Conservation (phyloP, 768 basidiomycete species). For the Tubosaeta brunneosetosa region DNA sequence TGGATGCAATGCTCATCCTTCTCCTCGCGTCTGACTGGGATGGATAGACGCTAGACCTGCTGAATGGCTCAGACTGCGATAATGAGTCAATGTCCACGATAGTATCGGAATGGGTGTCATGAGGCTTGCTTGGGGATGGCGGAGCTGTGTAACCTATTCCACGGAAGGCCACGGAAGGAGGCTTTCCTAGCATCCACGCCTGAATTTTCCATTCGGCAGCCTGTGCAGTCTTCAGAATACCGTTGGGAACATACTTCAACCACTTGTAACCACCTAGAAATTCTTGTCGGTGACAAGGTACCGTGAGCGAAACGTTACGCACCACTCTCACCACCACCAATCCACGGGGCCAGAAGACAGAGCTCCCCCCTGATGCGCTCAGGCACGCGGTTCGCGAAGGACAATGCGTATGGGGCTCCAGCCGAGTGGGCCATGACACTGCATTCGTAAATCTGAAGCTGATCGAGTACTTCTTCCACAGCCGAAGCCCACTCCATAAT, state of each 20-base stretch:
- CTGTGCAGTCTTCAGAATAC: conserved; percentile 90
- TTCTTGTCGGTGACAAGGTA: conserved; percentile 11
- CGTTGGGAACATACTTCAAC: conserved; percentile 94
- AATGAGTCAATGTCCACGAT: conserved; percentile 14
- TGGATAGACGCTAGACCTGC: conserved; percentile 24
- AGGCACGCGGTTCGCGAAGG: conserved; percentile 72
- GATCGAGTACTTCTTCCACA: conserved; percentile 86
- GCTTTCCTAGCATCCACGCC: conserved; percentile 96
- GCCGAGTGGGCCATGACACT: conserved; percentile 95
- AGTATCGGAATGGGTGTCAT: conserved; percentile 16
- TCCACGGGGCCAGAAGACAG: conserved; percentile 93
- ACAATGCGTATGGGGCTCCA: conserved; percentile 90
- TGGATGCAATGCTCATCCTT: conserved; percentile 69
- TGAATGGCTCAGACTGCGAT: conserved; percentile 19
- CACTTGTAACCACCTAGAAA: conserved; percentile 80
- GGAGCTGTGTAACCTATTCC: conserved; percentile 78
- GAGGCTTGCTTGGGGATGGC: conserved; percentile 31
- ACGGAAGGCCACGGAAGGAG: conserved; percentile 76
- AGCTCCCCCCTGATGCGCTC: conserved; percentile 78
- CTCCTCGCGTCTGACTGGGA: conserved; percentile 38
- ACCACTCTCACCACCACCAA: conserved; percentile 87
- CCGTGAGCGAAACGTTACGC: conserved; percentile 28
- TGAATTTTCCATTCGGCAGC: conserved; percentile 97
- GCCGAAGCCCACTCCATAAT: conserved; percentile 88
- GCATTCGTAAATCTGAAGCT: conserved; percentile 70